Percentiles rank a stretch among this genome's conserved stretches.
Evolutionary conservation across 75 land plant genomes (phyloP).

Genomic region (Sequoiadendron giganteum): DNA sequence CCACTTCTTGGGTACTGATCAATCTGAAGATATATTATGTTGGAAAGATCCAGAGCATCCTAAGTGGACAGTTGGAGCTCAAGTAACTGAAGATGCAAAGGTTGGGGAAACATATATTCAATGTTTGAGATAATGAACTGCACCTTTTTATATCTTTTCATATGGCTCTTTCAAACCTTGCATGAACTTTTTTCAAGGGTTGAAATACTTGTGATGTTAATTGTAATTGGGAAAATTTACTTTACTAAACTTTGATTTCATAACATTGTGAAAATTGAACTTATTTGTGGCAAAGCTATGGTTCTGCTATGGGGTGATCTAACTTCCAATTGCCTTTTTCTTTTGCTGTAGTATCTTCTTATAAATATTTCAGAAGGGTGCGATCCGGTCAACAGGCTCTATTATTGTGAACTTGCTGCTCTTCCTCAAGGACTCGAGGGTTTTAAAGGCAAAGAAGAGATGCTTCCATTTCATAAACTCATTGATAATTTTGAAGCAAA

Average conservation of each 20-base stretch:
- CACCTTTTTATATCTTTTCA: background rate
- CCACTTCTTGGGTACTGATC: slow-evolving; percentile 93
- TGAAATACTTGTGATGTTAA: background rate
- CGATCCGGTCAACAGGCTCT: slow-evolving; percentile 83
- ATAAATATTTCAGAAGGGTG: slow-evolving; percentile 69
- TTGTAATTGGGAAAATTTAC: background rate
- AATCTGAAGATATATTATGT: slow-evolving; percentile 92
- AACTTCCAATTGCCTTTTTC: background rate
- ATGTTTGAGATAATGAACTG: background rate
- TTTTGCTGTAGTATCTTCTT: slow-evolving; percentile 68
- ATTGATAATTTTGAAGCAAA: slow-evolving; percentile 91
- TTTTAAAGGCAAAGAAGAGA: slow-evolving; percentile 28
- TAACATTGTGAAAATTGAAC: background rate
- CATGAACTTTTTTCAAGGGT: background rate
- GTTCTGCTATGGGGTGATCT: background rate
- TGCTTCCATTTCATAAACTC: slow-evolving; percentile 81
- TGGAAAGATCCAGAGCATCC: slow-evolving; percentile 87
- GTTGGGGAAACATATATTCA: slow-evolving; percentile 25
- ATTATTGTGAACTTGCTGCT: slow-evolving; percentile 69
- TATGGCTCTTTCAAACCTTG: background rate
- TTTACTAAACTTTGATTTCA: background rate
- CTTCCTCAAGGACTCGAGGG: slow-evolving; percentile 71
- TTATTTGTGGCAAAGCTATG: background rate
- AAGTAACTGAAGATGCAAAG: slow-evolving; percentile 93
- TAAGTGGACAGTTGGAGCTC: slow-evolving; percentile 50